Evolutionary conservation across 768 basidiomycete genomes (phyloP), one percentile per base, ranked within the genome.

Genomic region (Hygrophorus russula): DNA sequence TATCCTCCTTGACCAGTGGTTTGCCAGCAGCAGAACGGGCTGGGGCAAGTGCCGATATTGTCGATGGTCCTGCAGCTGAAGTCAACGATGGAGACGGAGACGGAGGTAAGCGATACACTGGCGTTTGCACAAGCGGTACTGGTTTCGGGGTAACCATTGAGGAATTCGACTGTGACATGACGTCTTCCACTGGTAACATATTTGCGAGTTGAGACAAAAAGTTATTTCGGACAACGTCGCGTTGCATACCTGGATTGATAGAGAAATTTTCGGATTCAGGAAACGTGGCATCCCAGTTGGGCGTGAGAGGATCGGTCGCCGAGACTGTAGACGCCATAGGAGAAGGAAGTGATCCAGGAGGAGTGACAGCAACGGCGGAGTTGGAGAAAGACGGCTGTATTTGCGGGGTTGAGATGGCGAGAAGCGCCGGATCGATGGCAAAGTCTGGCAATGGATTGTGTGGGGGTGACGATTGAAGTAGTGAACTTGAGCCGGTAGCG

Each of bases 251-350:
- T 48, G 24, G 36, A 32, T 45, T 36, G 28, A 11, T 17, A 29
- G 11, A 13, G 48, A 51, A 54, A 7, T 68, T 50, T 35, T 64
- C 65, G 5, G 65, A 64, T 38, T 71, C 66, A 62, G 61, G 68
- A 9, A 32, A 49, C 2, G 61, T 58, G 2, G 63, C n/a, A 4
- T 39, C 44, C 36, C 36, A 67, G 20, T 48, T 60, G 5, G 69
- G 68, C 6, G 68, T 69, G 14, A 55, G 46, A 2, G 66, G 67
- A 29, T 56, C 63, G 10, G 47, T 58, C 27, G 54, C 49, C 0
- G 67, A 56, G 38, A 64, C 64, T 36, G 56, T 53, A 1, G 58
- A 62, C 2, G 58, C 56, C 13, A 57, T 56, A 2, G 57, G 55
- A 7, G 63, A 67, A 15, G 56, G 53, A 18, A 44, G 32, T 4